These are phyloP conservation scores for Diaporthe citriasiana DNA, from an alignment of 2,329 filamentous ascomycete genomes.

Conservation along the genomic window DNA sequence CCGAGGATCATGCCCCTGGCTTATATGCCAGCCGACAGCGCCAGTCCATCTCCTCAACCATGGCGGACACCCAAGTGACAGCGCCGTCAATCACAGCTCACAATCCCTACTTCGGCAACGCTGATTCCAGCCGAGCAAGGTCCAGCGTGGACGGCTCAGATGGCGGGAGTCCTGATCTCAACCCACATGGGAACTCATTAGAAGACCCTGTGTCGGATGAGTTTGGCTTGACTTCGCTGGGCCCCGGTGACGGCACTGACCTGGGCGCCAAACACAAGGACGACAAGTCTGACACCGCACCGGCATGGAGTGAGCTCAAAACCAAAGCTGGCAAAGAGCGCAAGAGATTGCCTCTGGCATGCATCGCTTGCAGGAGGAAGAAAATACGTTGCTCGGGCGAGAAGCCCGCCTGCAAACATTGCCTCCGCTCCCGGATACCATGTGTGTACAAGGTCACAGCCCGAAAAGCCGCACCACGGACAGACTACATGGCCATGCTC, in stretches of 20 bases:
- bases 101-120: conserved; percentile 51
- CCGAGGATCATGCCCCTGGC: conserved; percentile 52
- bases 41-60: conserved; percentile 53
- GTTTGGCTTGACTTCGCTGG: conserved; percentile 65
- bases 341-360: conserved; percentile 91
- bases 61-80: conserved; percentile 55
- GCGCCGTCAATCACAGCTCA: conserved; percentile 55
- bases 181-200: conserved; percentile 59
- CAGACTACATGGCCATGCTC: conserved; percentile 99
- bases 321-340: conserved; percentile 96
- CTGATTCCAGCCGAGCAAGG: conserved; percentile 39
- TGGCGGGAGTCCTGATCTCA: conserved; percentile 59
- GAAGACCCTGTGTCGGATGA: conserved; percentile 71
- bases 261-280: conserved; percentile 67
- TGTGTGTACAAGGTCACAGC: conserved; percentile 99
- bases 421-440: conserved; percentile 89
- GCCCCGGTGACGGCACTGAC: conserved; percentile 67
- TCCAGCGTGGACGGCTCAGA: conserved; percentile 60
- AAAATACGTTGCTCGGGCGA: conserved; percentile 98
- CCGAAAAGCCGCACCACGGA: conserved; percentile 91
- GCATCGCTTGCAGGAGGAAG: conserved; percentile 95
- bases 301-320: conserved; percentile 86
- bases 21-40: conserved; percentile 50
- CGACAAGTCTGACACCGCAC: conserved; percentile 70
- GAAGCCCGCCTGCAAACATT: conserved; percentile 98